Base-by-base conservation (phyloP, 106 monocot species). In the Vanilla planifolia region DNA sequence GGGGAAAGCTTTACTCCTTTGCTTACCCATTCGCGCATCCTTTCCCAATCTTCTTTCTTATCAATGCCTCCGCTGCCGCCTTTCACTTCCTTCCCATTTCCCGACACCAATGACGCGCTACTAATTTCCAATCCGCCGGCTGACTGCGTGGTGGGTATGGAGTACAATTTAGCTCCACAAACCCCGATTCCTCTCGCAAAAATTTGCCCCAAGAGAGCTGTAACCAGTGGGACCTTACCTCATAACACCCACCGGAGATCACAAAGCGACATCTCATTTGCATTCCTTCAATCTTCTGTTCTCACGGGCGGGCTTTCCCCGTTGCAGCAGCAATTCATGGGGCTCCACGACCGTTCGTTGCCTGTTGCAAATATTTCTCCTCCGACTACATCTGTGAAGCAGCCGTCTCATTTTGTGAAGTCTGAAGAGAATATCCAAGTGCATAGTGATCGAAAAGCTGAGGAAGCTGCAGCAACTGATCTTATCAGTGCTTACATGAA, bases 401-500 rank as follows among this genome's bases (percentile, higher is more conserved):
- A 8, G 34, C 58, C 55, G 6, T 57, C 61, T 16, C 70, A 61
- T 55, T 51, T 47, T 6, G 71, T 77, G 27, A 79, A 82, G 79
- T 17, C 40, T 23, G 73, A 80, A 21, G 74, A 77, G 73, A 78
- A 82, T 34, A 29, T 47, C 19, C 72, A 73, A 6, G 26, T 60
- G 2, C 61, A 69, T 14, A 29, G 73, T 37, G 76, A 75, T 40
- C 64, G 53, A 22, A 78, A 60, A 46, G 52, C 71, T 10, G 81
- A 81, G 10, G 67, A 48, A 20, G 75, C 71, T 10, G 67, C 30
- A 2, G 74, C 46, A 5, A 83, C 86, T 48, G 91, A 92, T 69
- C 74, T 92, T 15, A 55, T 92, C 55, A 82, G 43, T 23, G 86
- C 86, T 0, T 92, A 80, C 75, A 92, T 92, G 92, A 87, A 92